Conservation (phyloP, 1,284 basidiomycete species). For the Rhodotorula sp. region DNA sequence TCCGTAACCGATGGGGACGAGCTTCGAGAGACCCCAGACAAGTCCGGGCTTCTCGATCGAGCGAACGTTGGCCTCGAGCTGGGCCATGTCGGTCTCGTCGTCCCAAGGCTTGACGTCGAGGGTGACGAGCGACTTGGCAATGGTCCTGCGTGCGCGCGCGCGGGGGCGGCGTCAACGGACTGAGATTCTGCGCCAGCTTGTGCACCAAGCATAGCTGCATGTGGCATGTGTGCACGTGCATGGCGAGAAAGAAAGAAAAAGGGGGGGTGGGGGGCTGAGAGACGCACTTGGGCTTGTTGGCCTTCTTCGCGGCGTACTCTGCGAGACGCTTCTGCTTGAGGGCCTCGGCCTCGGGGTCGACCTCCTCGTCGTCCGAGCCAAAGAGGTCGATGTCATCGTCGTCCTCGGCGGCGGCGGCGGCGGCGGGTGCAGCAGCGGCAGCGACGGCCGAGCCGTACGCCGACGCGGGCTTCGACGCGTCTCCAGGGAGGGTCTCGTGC, state of each 20-base stretch:
- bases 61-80: constrained; percentile 77
- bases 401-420: constrained; percentile 57
- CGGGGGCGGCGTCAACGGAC: not conserved
- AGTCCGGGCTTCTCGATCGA: constrained; percentile 87
- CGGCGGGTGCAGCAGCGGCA: constrained; percentile 51
- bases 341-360: constrained; percentile 86
- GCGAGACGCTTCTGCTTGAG: constrained; percentile 95
- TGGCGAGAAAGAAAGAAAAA: no score
- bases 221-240: not conserved
- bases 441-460: constrained; percentile 46
- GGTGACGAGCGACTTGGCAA: constrained; percentile 94
- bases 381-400: constrained; percentile 94
- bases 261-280: no score
- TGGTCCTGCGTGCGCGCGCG: constrained; percentile 49
- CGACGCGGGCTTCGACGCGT: constrained; percentile 69
- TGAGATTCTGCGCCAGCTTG: constrained; percentile 14
- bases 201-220: constrained; percentile 42
- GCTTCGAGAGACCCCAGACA: constrained; percentile 70
- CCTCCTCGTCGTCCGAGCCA: constrained; percentile 82
- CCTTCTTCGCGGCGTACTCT: constrained; percentile 91
- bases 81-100: constrained; percentile 95
- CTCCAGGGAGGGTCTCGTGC: constrained; percentile 73
- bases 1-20: constrained; percentile 88
- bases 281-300: constrained; percentile 65
- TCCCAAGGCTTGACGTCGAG: constrained; percentile 98